Evolutionary conservation across 169 alveolate species (phyloP), one percentile per base, ranked within the genome.

Genomic region (Plasmodium ovale): DNA sequence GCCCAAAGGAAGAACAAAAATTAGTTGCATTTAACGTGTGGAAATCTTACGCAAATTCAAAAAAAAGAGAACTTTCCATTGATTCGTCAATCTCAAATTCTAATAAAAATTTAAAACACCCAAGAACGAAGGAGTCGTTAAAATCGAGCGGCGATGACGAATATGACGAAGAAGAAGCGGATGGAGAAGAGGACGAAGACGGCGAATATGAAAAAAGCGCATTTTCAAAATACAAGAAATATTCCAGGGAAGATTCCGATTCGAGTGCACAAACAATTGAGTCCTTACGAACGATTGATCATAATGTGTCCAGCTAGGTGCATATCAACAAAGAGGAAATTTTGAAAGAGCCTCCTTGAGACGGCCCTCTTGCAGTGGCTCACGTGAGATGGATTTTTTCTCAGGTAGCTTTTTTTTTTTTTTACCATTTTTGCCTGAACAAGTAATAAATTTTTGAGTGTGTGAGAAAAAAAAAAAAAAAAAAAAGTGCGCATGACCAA

Each of bases 211-310:
- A 56, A 19, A 44, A 62, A 19, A 62, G 35, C 27, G 23, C 37
- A 64, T 23, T 47, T 19, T 65, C 69, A 51, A 79, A 67, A 69
- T 12, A 79, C 37, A 79, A 49, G 56, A 64, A 79, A 65, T 64
- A 79, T 58, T 29, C 68, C 37, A 79, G 42, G 65, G 89, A 79
- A 27, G 77, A 79, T 33, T 64, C 89, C 10, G 89, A 79, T 27
- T 62, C 89, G 25, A 79, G 89, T 79, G 82, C 60, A 2, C 89
- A 79, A 25, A 79, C 89, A 33, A 79, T 79, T 49, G 89, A 79
- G 23, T 79, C 89, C 19, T 56, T 79, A 27, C 89, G 89, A 25
- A 79, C 89, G 27, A 65, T 79, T 35, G 89, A 79, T 31, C 58
- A 73, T 59, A 51, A 71, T 53, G 59, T 60, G 9, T 68, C 89